phyloP scores from a whole-genome alignment of 257 asterid genomes.

The Salvia miltiorrhiza region DNA sequence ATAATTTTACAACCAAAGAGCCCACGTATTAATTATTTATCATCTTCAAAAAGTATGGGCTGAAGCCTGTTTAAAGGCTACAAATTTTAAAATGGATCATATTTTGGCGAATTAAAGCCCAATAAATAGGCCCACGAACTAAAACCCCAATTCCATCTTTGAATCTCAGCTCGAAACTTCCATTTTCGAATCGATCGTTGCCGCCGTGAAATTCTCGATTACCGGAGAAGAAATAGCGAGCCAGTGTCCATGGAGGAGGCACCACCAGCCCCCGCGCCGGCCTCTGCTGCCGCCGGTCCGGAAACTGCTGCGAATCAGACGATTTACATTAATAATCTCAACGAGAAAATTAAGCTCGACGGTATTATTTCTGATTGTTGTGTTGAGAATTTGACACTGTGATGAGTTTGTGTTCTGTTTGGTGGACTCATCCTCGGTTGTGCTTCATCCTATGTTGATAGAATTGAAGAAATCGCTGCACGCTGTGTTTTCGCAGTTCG shows the following conservation, averaged over 20 bases:
- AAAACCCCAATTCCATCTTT: conserved; percentile 1
- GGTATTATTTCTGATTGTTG: conserved; percentile 38
- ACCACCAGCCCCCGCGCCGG: conserved; percentile 36
- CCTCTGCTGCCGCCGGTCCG: conserved; percentile 28
- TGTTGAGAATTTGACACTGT: neutral
- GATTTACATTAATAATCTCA: conserved; percentile 88
- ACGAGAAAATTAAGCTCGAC: conserved; percentile 94
- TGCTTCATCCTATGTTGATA: conserved; percentile 3
- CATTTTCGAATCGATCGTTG: conserved; percentile 6
- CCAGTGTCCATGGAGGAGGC: conserved; percentile 68
- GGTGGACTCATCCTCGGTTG: neutral
- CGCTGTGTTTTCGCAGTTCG: conserved; percentile 97
- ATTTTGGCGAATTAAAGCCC: neutral
- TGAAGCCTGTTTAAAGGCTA: no score
- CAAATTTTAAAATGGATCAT: neutral
- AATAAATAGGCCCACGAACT: conserved; percentile 11
- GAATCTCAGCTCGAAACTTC: neutral
- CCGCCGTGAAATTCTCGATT: conserved; percentile 4
- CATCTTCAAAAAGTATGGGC: no score
- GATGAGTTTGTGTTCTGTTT: neutral
- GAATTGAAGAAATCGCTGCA: conserved; percentile 90
- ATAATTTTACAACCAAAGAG: no score
- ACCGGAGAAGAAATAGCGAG: conserved; percentile 4
- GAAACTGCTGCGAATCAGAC: conserved; percentile 72
- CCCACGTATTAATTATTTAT: no score